Base-by-base conservation (phyloP, 2,329 filamentous ascomycete genomes). In the Ceratocystis eucalypticola region DNA sequence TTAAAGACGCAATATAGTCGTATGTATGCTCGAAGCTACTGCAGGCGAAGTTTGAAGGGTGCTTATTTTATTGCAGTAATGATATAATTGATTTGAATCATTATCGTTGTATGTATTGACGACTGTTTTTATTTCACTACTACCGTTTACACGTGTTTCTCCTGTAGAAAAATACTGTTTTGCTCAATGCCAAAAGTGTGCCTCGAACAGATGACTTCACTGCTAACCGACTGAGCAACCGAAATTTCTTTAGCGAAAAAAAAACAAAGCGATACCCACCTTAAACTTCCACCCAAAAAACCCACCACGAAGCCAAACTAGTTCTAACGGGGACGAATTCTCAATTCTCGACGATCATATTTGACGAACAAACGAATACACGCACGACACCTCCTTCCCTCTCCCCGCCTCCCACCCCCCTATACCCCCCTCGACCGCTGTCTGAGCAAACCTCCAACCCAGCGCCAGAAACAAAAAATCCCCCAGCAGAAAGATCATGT, bases 401-500 rank as follows among this genome's bases (percentile, higher is more conserved):
- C 53, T n/a, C 53, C 28, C 1, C 28, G 53, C 17, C 6, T 30
- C 25, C 8, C 53, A 25, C 53, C 53, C 53, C 37, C 28, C 53
- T 25, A 7, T 30, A 59, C 53, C 55, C 28, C n/a, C n/a, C n/a
- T 20, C 48, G n/a, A n/a, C 8, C 55, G 55, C 25, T 12, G 53
- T n/a, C 53, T 6, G 8, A 28, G 28, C 28, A 25, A 22, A 3
- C 28, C 55, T 7, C 55, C 4, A 28, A 59, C 25, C 25, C n/a
- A 62, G 33, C 48, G 22, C 48, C 6, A 20, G 44, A 48, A 61
- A 53, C 12, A 66, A 59, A 65, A 61, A 44, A 57, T 68, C 33
- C 25, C 57, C 8, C 28, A 61, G 61, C 45, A 63, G 48, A 68
- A 44, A 61, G 69, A 67, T 12, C 73, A 73, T 74, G 71, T 72